Conservation (phyloP, 306 rosid genomes). For the Lithocarpus polystachyus region DNA sequence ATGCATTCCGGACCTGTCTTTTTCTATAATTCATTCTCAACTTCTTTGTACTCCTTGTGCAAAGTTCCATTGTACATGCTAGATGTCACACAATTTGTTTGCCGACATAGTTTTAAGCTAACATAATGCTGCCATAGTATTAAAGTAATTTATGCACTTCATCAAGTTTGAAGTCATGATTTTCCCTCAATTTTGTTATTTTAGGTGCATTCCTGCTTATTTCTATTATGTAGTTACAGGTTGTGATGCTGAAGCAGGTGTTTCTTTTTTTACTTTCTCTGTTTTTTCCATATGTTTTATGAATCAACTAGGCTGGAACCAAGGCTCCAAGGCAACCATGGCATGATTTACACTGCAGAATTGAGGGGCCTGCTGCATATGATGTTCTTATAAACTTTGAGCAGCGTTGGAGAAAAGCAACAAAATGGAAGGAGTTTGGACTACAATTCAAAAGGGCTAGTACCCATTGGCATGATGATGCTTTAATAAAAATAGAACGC, state of each 20-base stretch:
- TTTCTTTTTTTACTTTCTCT: not conserved
- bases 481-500: slow-evolving; percentile 72
- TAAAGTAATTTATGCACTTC: not conserved
- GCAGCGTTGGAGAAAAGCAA: slow-evolving; percentile 88
- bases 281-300: slow-evolving; percentile 9
- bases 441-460: slow-evolving; percentile 40
- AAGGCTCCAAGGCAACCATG: slow-evolving; percentile 93
- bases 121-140: too few relatives aligned
- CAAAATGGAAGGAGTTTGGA: slow-evolving; percentile 75
- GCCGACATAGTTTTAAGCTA: too few relatives aligned
- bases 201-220: not conserved
- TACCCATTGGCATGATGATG: slow-evolving; percentile 73
- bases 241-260: not conserved
- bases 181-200: slow-evolving; percentile 5
- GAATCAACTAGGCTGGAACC: slow-evolving; percentile 57
- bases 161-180: not conserved
- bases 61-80: too few relatives aligned
- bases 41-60: not conserved
- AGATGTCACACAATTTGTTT: too few relatives aligned
- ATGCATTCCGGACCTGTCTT: too few relatives aligned
- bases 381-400: slow-evolving; percentile 93
- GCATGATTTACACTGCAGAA: slow-evolving; percentile 95
- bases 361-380: slow-evolving; percentile 96
- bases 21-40: not conserved
- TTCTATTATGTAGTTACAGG: not conserved